Base-by-base conservation (phyloP, 495 filamentous ascomycete species). In the Podospora pseudoanserina region DNA sequence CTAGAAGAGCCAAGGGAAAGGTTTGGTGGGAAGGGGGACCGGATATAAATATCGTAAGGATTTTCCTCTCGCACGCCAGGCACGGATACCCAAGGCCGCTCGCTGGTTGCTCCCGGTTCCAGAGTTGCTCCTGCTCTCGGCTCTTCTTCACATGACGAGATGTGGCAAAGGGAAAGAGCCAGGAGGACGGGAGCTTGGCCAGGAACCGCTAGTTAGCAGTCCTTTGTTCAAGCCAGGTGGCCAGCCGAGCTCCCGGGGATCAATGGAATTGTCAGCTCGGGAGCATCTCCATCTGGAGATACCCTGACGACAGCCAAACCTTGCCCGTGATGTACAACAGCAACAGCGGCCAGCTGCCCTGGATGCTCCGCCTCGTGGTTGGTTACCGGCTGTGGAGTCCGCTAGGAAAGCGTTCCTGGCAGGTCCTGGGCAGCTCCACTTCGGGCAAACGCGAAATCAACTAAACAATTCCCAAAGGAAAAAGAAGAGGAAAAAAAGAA, bases 261-360 rank as follows among this genome's bases (percentile, higher is more conserved):
- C 55, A 67, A 65, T 70, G 53, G 54, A 49, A 59, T 59, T 59
- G 27, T 49, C 19, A 11, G 26, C 27, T 44, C 27, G 56, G 49
- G 26, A 20, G 49, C 64, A 65, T 67, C 27, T 61, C 63, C 61
- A 49, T 61, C 44, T 65, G 65, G 65, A 63, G 34, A 67, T 61
- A 65, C 57, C 68, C 65, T 70, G 69, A 70, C 61, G 69, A 70
- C 69, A 67, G 23, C 60, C 58, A 28, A 70, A 57, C 68, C 68
- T 58, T 67, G 69, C 44, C 49, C 65, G 60, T 13, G 6, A 49
- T 49, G 39, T 16, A 49, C 39, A 39, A 11, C 34, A 39, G 23
- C 23, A 23, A 23, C 34, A 49, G 39, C 39, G 1, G 39, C 39
- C 39, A 53, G 68, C 67, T 62, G 57, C 65, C 62, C 49, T 63